A percentile compares a stretch with the other conserved stretches of the same genome.
These are phyloP conservation scores for Macrolepiota albuminosa DNA, from an alignment of 768 basidiomycete species.

Conservation along the genomic window DNA sequence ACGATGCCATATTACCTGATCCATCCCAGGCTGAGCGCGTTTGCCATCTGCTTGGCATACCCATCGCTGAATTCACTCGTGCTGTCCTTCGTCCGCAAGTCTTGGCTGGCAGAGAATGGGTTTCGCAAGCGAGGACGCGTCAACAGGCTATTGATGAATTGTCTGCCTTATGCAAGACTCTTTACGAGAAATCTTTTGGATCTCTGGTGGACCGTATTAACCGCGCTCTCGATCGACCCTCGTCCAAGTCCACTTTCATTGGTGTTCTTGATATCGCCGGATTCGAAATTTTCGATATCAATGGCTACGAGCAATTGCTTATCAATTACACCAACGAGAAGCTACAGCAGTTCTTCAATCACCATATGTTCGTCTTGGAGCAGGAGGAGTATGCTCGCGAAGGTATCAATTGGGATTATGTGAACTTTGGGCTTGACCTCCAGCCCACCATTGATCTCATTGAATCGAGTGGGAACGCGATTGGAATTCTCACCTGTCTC, in stretches of 20 bases:
- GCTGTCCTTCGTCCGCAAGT: conserved; percentile 87
- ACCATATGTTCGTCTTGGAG: conserved; percentile 99
- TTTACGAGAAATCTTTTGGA: conserved; percentile 97
- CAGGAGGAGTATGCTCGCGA: conserved; percentile 98
- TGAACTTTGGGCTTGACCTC: conserved; percentile 95
- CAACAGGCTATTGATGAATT: conserved; percentile 94
- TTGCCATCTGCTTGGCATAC: conserved; percentile 88
- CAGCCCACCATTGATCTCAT: conserved; percentile 99
- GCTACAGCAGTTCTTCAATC: conserved; percentile 96
- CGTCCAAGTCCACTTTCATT: conserved; percentile 90
- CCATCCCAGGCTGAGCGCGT: conserved; percentile 83
- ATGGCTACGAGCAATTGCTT: conserved; percentile 94
- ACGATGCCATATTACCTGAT: conserved; percentile 75
- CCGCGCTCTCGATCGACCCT: conserved; percentile 87
- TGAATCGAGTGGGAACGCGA: conserved; percentile 72
- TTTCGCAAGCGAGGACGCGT: conserved; percentile 85
- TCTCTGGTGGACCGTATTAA: conserved; percentile 94
- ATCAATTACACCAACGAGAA: conserved; percentile 99
- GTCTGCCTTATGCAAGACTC: conserved; percentile 84
- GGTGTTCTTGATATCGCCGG: conserved; percentile 99
- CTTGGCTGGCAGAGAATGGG: conserved; percentile 95
- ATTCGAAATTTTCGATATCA: conserved; percentile 94
- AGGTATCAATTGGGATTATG: conserved; percentile 95
- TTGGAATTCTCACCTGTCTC: conserved; percentile 88
- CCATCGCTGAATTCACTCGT: conserved; percentile 81